A percentile compares a stretch with the other conserved stretches of the same genome.
Evolutionary conservation across 2,329 filamentous ascomycete species (phyloP).

Genomic region (Penicillium thymicola): DNA sequence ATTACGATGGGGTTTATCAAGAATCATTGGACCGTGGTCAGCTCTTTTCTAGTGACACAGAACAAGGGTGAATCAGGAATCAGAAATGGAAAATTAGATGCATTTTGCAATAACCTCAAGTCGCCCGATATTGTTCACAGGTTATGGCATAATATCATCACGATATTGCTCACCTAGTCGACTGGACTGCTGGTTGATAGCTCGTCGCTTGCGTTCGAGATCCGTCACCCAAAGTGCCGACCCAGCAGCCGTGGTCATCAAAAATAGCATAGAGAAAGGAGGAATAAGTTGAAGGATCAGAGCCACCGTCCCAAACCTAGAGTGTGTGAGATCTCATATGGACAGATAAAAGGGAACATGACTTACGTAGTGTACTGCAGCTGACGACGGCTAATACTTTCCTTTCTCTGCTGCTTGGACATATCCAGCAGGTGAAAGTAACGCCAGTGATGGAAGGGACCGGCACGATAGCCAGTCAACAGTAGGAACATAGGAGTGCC

Average conservation of each 20-base stretch:
- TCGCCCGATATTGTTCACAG: neutral
- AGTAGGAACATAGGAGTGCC: constrained; percentile 84
- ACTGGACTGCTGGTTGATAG: constrained; percentile 14
- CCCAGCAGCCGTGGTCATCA: constrained; percentile 81
- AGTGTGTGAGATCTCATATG: neutral
- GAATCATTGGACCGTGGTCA: neutral
- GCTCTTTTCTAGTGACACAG: neutral
- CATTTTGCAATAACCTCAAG: neutral
- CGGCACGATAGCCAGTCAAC: constrained; percentile 80
- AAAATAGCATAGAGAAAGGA: constrained; percentile 87
- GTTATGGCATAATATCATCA: constrained; percentile 33
- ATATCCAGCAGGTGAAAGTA: constrained; percentile 81
- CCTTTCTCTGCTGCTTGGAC: constrained; percentile 68
- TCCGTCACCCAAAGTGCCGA: constrained; percentile 82
- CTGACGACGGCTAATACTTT: constrained; percentile 62
- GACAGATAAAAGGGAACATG: neutral
- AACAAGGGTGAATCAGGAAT: neutral
- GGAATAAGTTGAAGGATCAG: constrained; percentile 85
- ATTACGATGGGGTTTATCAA: neutral
- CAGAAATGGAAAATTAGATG: neutral
- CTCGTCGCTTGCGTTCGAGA: constrained; percentile 60
- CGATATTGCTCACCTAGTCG: constrained; percentile 34
- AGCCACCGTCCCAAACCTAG: constrained; percentile 76
- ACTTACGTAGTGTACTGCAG: constrained; percentile 81
- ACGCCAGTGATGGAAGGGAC: constrained; percentile 84